Evolutionary conservation across 805 yeast genomes (phyloP), one percentile per base, ranked within the genome.

Genomic region (Aciculoconidium aculeatum): DNA sequence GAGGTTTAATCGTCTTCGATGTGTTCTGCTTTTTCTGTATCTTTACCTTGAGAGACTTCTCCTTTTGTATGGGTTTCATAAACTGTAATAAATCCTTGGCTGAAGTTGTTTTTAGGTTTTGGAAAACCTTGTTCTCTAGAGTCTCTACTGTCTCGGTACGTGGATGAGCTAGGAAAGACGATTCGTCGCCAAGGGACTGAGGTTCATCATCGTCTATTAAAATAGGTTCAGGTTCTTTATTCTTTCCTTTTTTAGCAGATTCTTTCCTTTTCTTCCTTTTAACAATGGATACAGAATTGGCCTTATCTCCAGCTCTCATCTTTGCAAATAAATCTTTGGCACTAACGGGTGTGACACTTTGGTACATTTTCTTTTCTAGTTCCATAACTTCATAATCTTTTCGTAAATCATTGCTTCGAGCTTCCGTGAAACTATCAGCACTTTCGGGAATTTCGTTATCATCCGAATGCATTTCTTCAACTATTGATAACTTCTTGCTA

Each of bases 11-110:
- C n/a, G n/a, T n/a, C n/a, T n/a, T n/a, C n/a, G n/a, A n/a, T n/a
- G n/a, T n/a, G n/a, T n/a, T n/a, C n/a, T 23, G 21, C 22, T 15
- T 18, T 22, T 15, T 21, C 23, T 15, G 23, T 12, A 15, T 30
- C 27, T 15, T 20, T 26, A 11, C 17, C 12, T 10, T 17, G 4
- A 7, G 12, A 5, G 27, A 27, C n/a, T 21, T 22, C 11, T 22
- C 18, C 17, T 27, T 23, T 18, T 27, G 18, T 4, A 23, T 19
- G 5, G 24, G 27, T 17, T 35, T 28, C 4, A 85, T 50, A 0
- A 84, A 70, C 39, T 73, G 78, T 39, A 72, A 69, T 3, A 75
- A 53, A 39, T 72, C 70, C 27, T 49, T 56, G 23, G 62, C 55
- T 8, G 61, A 47, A 1, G 56, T 41, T 21, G 51, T 28, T 34